These are phyloP conservation scores for Amaranthus hypochondriacus DNA, from an alignment of 148 eudicot species.

Conservation along the genomic window DNA sequence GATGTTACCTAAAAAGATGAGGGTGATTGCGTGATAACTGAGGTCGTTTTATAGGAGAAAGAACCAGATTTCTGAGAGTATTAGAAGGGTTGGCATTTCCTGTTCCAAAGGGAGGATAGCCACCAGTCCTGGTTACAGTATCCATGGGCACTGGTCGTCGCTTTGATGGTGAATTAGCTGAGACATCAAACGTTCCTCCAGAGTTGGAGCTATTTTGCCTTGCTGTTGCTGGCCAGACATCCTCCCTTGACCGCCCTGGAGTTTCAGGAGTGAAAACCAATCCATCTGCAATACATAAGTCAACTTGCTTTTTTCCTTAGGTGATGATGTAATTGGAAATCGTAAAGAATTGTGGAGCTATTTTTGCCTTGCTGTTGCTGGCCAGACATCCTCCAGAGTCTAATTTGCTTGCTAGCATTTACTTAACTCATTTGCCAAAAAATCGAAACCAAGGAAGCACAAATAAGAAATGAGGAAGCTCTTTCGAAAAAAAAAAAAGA, in stretches of 20 bases:
- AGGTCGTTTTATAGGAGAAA: conserved; percentile 84
- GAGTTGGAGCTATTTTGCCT: conserved; percentile 68
- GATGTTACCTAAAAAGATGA: conserved; percentile 51
- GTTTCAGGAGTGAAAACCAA: conserved; percentile 82
- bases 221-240: conserved; percentile 54
- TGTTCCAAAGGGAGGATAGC: conserved; percentile 44
- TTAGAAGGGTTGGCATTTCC: conserved; percentile 72
- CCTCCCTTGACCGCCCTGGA: conserved; percentile 81
- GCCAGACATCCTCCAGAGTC: too few species aligned
- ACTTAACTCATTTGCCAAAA: too few species aligned
- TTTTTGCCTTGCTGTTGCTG: too few species aligned
- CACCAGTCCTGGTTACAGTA: conserved; percentile 45
- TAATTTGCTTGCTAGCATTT: too few species aligned
- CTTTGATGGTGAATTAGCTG: conserved; percentile 58
- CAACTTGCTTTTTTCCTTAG: conserved; percentile 50
- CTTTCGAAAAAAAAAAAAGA: too few species aligned
- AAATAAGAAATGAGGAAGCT: too few species aligned
- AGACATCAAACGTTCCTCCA: conserved; percentile 60
- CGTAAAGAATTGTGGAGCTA: too few species aligned
- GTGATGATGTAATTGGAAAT: conserved; percentile 1
- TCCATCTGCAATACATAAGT: conserved; percentile 87
- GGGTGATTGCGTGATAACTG: conserved; percentile 69
- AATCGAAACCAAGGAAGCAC: too few species aligned
- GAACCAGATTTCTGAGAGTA: conserved; percentile 70
- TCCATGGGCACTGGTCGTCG: conserved; percentile 42